Evolutionary conservation across 306 rosid genomes (phyloP), one percentile per base, ranked within the genome.

Genomic region (Senna tora): DNA sequence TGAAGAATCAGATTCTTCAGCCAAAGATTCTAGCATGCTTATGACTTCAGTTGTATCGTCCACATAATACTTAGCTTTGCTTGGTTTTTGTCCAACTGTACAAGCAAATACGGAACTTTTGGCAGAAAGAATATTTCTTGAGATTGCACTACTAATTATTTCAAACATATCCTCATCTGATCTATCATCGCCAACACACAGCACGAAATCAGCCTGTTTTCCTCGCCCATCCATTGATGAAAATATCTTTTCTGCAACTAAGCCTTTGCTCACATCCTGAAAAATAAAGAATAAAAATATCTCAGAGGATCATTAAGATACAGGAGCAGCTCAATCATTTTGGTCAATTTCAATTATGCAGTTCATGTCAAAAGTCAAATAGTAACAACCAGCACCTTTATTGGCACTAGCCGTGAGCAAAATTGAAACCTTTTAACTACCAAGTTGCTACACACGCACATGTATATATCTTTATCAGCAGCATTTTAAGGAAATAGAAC

Each of bases 151-250:
- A 19, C 74, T 72, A 21, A 82, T 69, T 33, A 57, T 75, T 60
- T 82, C 85, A 71, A 85, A 85, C 89, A 82, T 85, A 65, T 82
- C 87, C 77, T 82, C 87, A 45, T 85, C 87, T 2, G 87, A 85
- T 85, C 85, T 80, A 80, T 77, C 87, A 17, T 85, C 85, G 13
- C 89, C 87, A 51, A 82, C 77, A 52, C 89, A 85, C 53, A 85
- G 74, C 64, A 82, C 89, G 67, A 82, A 85, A 74, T 85, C 84
- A 2, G 87, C 87, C 30, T 39, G 77, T 16, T 74, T 85, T 45
- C 85, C 89, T 20, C 71, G 79, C 55, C 51, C 81, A 1, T 77
- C 81, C 83, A 85, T 80, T 74, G 87, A 74, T 25, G 83, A 34
- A 58, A 85, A 85, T 21, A 85, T 74, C 69, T 77, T 85, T 54